A percentile compares a stretch with the other conserved stretches of the same genome.
phyloP scores from a whole-genome alignment of 140 eudicot genomes.

The Senecio squalidus region DNA sequence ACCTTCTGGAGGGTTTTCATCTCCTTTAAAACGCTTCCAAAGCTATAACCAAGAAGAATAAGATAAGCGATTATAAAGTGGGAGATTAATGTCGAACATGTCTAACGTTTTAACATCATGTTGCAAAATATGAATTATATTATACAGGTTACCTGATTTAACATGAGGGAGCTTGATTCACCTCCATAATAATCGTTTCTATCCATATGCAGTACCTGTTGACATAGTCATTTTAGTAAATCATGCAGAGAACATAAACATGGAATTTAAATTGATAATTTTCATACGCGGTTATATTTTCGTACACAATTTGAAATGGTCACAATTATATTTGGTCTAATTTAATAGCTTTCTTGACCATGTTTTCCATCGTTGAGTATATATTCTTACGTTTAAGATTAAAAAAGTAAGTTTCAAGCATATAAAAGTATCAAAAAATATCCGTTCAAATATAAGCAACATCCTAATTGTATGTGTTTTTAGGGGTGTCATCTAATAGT shows the following conservation, averaged over 20 bases:
- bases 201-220: constrained; percentile 89
- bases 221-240: constrained; percentile 4
- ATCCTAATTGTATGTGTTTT: too few species aligned
- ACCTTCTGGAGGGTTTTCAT: constrained; percentile 53
- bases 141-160: constrained; percentile 54
- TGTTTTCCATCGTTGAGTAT: too few species aligned
- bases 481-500: not conserved
- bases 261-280: too few species aligned
- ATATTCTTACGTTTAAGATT: too few species aligned
- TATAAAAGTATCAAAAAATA: too few species aligned
- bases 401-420: too few species aligned
- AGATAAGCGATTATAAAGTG: constrained; percentile 3
- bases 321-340: too few species aligned
- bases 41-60: constrained; percentile 34
- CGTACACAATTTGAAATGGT: not conserved
- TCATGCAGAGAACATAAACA: constrained; percentile 1
- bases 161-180: constrained; percentile 70
- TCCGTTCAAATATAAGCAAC: too few species aligned
- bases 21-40: constrained; percentile 87
- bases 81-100: not conserved
- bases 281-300: too few species aligned
- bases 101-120: not conserved
- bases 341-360: too few species aligned
- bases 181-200: constrained; percentile 89
- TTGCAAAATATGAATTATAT: not conserved